phyloP scores from a whole-genome alignment of 2,329 filamentous ascomycete species.

The Aspergillus candidus region DNA sequence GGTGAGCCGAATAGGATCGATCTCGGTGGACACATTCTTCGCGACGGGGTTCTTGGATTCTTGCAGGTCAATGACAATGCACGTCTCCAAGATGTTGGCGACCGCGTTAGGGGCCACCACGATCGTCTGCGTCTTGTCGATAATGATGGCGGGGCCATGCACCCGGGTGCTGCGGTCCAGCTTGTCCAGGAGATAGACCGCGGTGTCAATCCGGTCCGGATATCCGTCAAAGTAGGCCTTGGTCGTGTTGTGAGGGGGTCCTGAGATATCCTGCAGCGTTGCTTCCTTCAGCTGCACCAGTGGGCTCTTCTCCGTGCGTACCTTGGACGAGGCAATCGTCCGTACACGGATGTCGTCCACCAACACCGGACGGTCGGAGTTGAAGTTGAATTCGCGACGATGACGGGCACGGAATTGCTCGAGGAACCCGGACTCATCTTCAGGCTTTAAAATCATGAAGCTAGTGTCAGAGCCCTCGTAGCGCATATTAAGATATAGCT shows the following conservation, averaged over 20 bases:
- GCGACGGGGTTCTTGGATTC: slow-evolving; percentile 36
- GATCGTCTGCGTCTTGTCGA: slow-evolving; percentile 71
- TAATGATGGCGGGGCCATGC: slow-evolving; percentile 72
- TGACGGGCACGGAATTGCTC: slow-evolving; percentile 80
- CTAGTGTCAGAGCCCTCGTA: slow-evolving; percentile 48
- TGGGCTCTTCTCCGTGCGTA: slow-evolving; percentile 58
- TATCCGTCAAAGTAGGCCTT: slow-evolving; percentile 34
- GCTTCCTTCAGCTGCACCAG: slow-evolving; percentile 59
- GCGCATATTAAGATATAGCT: slow-evolving; percentile 44
- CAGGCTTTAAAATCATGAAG: slow-evolving; percentile 52
- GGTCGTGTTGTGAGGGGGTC: slow-evolving; percentile 49
- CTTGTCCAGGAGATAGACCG: slow-evolving; percentile 31
- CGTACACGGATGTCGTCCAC: slow-evolving; percentile 84
- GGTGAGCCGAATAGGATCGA: slow-evolving; percentile 49
- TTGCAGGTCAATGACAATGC: slow-evolving; percentile 80
- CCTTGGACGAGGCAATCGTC: slow-evolving; percentile 64
- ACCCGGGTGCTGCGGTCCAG: slow-evolving; percentile 30
- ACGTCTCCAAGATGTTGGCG: slow-evolving; percentile 74
- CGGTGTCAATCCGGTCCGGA: slow-evolving; percentile 26
- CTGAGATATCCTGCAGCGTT: slow-evolving; percentile 49
- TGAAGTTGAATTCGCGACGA: slow-evolving; percentile 88
- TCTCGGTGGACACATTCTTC: slow-evolving; percentile 16
- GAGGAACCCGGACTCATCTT: slow-evolving; percentile 75
- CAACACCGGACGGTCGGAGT: slow-evolving; percentile 75
- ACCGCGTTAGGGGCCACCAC: slow-evolving; percentile 74